These are phyloP conservation scores for Drechslerella stenobrocha DNA, from an alignment of 2,329 filamentous ascomycete genomes.

Conservation along the genomic window DNA sequence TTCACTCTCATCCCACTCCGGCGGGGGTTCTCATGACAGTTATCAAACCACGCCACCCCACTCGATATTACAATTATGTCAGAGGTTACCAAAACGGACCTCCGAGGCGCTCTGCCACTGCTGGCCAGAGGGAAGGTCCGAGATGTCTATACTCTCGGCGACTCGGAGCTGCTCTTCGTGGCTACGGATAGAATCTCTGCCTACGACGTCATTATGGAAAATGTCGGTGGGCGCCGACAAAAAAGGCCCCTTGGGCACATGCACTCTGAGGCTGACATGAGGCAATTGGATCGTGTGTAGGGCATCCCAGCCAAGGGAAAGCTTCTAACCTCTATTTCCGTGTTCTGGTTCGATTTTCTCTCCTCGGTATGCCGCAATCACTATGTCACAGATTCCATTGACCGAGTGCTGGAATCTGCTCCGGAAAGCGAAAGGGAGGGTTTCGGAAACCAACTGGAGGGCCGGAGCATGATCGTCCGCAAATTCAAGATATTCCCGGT, in stretches of 20 bases:
- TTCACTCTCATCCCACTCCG: constrained; percentile 1
- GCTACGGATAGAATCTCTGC: constrained; percentile 90
- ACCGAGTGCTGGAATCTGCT: constrained; percentile 53
- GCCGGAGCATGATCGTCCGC: constrained; percentile 76
- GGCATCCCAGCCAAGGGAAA: constrained; percentile 70
- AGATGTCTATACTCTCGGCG: constrained; percentile 74
- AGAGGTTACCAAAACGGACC: constrained; percentile 57
- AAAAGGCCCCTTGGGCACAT: constrained; percentile 3
- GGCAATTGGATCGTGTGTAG: constrained; percentile 55
- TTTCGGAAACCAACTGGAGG: constrained; percentile 61
- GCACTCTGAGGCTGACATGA: background rate
- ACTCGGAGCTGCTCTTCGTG: constrained; percentile 74
- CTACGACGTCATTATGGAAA: constrained; percentile 87
- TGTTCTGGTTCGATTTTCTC: constrained; percentile 70
- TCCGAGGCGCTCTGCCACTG: constrained; percentile 58
- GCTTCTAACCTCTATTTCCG: constrained; percentile 69
- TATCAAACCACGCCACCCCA: no score
- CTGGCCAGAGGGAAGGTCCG: constrained; percentile 74
- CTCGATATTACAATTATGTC: constrained; percentile 53
- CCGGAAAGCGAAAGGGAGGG: constrained; percentile 54
- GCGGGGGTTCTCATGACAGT: constrained; percentile 10
- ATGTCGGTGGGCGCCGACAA: constrained; percentile 61
- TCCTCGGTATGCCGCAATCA: constrained; percentile 63
- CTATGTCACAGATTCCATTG: constrained; percentile 65
- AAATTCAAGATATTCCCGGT: constrained; percentile 74